Evolutionary conservation across 106 monocot species (phyloP), one percentile per base, ranked within the genome.

Genomic region (Allium cepa): DNA sequence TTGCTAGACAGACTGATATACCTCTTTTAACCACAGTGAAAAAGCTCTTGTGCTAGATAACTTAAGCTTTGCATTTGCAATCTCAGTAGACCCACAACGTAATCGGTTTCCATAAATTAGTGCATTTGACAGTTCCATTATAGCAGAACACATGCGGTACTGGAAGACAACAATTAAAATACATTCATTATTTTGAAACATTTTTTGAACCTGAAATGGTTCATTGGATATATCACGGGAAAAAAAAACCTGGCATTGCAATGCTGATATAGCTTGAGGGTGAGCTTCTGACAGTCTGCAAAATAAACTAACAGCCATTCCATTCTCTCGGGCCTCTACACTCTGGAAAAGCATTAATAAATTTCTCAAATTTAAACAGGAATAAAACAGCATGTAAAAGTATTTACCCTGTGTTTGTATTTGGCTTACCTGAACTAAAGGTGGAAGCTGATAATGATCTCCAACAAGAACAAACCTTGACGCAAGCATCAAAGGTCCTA

Each of bases 401-500:
- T 10, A 65, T 15, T 36, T 36, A 36, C 36, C 36, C 36, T 36
- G 5, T 36, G 22, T 22, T 46, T 16, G 58, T 51, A 55, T 49
- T n/a, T 26, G 9, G 48, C 9, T 55, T 26, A 93, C 93, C 90
- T 90, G 87, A 66, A 99, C 93, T 72, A 99, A 86, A 53, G 99
- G 99, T 17, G 99, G 99, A 59, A 99, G 82, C 72, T 99, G 99
- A 71, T 99, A 99, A 73, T 90, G 99, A 62, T 99, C 99, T 67
- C 99, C 99, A 79, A 99, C 99, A 63, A 99, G 89, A 75, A 93
- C 89, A 76, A 99, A 99, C 50, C 63, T 92, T 69, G 89, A 85
- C 68, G 99, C 92, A 75, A 93, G 80, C 99, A 99, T 99, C 73
- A 99, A 80, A 51, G 93, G 99, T 55, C 99, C 99, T 72, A 99